Conservation (phyloP, 2,329 filamentous ascomycete species). For the Cladophialophora immunda region DNA sequence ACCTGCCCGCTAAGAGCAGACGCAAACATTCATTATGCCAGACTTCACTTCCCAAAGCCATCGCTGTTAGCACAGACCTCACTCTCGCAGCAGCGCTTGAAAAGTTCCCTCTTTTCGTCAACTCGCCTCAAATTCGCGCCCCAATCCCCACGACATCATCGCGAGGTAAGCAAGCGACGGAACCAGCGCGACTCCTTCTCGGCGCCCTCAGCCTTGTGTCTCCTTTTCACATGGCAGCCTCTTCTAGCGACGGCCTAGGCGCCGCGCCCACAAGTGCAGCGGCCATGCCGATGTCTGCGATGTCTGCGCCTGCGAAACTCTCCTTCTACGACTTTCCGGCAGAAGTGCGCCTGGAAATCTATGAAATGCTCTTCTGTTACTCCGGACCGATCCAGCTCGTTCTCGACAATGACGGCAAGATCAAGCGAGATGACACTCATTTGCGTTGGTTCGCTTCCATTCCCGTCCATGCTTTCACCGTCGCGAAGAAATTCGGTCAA, state of each 20-base stretch:
- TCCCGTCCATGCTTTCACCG: constrained; percentile 2
- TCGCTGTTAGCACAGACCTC: neutral
- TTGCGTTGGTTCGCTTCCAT: no score
- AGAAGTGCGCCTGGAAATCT: constrained; percentile 25
- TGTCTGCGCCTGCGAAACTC: neutral
- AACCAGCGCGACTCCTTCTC: neutral
- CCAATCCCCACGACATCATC: neutral
- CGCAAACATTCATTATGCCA: neutral
- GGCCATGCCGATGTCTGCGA: neutral
- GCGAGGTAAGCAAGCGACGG: neutral
- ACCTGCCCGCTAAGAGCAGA: neutral
- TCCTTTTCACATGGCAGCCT: neutral
- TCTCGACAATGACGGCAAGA: neutral
- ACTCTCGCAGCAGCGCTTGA: neutral
- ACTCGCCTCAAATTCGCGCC: neutral
- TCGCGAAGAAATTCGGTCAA: constrained; percentile 7
- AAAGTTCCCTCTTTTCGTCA: neutral
- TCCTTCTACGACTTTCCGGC: constrained; percentile 16
- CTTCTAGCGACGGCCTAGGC: neutral
- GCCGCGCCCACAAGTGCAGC: neutral
- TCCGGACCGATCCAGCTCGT: constrained; percentile 5
- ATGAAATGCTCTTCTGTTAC: constrained; percentile 12
- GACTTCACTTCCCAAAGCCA: neutral
- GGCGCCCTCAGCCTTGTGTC: neutral
- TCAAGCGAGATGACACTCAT: neutral